Conservation (phyloP, 306 rosid species). For the Lotus japonicus region DNA sequence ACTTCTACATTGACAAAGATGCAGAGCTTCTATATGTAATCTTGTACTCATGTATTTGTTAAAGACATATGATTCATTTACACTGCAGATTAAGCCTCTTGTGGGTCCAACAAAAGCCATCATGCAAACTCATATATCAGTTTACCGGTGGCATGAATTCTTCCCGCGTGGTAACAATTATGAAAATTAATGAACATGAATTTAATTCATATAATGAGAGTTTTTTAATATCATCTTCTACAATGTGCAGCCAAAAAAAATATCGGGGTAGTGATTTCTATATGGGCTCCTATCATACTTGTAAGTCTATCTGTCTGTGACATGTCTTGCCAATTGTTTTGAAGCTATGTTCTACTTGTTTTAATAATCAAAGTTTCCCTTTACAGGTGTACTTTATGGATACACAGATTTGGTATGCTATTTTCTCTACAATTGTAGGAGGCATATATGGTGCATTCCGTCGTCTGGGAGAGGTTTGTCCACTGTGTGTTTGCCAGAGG, state of each 20-base stretch:
- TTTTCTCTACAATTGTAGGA: conserved; percentile 81
- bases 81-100: conserved; percentile 83
- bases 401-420: conserved; percentile 98
- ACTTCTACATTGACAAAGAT: conserved; percentile 1
- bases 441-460: conserved; percentile 97
- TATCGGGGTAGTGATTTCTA: conserved; percentile 79
- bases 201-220: conserved; percentile 8
- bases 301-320: conserved; percentile 44
- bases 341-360: conserved; percentile 4
- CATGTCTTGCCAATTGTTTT: conserved; percentile 5
- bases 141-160: conserved; percentile 85
- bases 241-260: conserved; percentile 69
- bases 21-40: neutral
- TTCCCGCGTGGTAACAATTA: conserved; percentile 72
- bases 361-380: neutral
- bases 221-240: conserved; percentile 24
- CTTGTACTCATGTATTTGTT: neutral
- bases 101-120: conserved; percentile 78
- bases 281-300: conserved; percentile 92
- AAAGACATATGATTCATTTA: conserved; percentile 7
- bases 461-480: conserved; percentile 94
- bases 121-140: conserved; percentile 43
- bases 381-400: conserved; percentile 97
- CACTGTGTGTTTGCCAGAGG: neutral
- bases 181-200: conserved; percentile 9